Evolutionary conservation across 805 yeast genomes (phyloP).

Genomic region (Lachancea waltii): DNA sequence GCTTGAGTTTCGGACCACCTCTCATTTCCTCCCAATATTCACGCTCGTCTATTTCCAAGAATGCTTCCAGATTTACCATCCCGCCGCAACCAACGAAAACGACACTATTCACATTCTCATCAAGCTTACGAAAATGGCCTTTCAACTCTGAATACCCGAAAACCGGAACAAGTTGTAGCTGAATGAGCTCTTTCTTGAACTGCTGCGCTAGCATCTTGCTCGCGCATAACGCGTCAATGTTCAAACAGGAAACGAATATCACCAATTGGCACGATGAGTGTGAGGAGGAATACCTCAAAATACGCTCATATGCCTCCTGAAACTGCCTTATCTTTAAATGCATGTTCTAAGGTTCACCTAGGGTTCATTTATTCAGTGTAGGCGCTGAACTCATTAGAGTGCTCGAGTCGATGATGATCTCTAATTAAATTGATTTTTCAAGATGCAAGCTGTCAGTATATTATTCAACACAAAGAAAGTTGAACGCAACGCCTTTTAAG

Average conservation of each 20-base stretch:
- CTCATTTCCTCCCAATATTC: slow-evolving; percentile 38
- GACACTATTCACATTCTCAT: slow-evolving; percentile 68
- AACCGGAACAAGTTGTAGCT: slow-evolving; percentile 84
- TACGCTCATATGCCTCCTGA: slow-evolving; percentile 57
- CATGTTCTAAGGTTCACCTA: slow-evolving; percentile 39
- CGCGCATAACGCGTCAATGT: slow-evolving; percentile 88
- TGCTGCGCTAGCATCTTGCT: slow-evolving; percentile 66
- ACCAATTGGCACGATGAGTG: slow-evolving; percentile 90
- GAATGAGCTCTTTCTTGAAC: slow-evolving; percentile 74
- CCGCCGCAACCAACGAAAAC: slow-evolving; percentile 91
- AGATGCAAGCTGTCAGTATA: too few species aligned
- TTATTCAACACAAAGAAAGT: too few species aligned
- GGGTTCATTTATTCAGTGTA: not conserved
- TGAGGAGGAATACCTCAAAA: slow-evolving; percentile 66
- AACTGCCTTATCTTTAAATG: slow-evolving; percentile 67
- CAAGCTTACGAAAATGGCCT: slow-evolving; percentile 55
- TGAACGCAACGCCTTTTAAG: too few species aligned
- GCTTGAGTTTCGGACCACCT: slow-evolving; percentile 29
- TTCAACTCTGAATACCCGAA: slow-evolving; percentile 83
- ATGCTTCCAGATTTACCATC: slow-evolving; percentile 73
- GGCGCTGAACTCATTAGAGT: not conserved
- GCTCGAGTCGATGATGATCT: not conserved
- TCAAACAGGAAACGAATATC: slow-evolving; percentile 82
- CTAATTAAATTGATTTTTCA: not conserved
- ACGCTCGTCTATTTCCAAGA: slow-evolving; percentile 56